Evolutionary conservation across 371 early-diverging fungal species (phyloP).

Genomic region (Parasitella parasitica): DNA sequence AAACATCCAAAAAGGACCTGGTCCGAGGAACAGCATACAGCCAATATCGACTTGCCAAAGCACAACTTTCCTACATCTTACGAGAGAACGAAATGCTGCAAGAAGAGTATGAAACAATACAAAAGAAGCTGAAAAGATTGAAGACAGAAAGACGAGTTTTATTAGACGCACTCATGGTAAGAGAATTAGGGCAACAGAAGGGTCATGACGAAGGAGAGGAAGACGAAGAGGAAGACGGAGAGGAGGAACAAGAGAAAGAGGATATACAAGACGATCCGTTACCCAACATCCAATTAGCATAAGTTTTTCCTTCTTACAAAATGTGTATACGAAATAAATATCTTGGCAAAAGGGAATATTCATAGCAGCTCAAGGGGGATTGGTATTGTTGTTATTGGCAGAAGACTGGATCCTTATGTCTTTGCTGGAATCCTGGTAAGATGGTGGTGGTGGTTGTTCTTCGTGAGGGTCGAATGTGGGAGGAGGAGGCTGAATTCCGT

Average conservation of each 20-base stretch:
- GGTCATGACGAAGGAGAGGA: background rate
- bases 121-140: constrained; percentile 50
- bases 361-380: background rate
- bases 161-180: constrained; percentile 48
- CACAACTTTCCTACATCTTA: constrained; percentile 53
- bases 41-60: constrained; percentile 47
- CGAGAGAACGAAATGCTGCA: constrained; percentile 60
- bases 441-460: constrained; percentile 26
- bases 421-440: constrained; percentile 29
- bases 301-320: background rate
- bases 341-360: background rate
- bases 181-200: background rate
- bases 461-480: constrained; percentile 2
- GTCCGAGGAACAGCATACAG: constrained; percentile 30
- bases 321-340: background rate
- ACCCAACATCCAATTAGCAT: background rate
- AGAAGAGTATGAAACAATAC: constrained; percentile 47
- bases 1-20: background rate
- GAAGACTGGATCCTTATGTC: constrained; percentile 15
- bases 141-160: constrained; percentile 53
- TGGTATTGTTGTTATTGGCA: background rate
- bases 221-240: background rate
- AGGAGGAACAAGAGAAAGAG: background rate
- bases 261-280: background rate
- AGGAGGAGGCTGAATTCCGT: background rate